Evolutionary conservation across 805 yeast genomes (phyloP).

Genomic region (Kuraishia ogatae): DNA sequence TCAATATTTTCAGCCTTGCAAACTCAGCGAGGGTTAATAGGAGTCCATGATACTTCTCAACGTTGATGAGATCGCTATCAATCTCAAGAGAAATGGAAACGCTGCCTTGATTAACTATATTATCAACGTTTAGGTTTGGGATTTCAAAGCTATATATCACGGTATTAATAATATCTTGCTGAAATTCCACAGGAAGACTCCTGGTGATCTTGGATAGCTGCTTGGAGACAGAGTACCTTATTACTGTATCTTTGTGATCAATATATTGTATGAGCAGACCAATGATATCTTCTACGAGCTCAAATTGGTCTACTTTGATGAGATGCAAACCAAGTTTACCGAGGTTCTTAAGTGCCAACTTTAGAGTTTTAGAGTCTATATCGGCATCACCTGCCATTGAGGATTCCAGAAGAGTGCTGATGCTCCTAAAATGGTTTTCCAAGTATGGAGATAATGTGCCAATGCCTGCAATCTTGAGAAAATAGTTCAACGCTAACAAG

Average conservation of each 20-base stretch:
- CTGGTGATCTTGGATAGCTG: conserved; percentile 43
- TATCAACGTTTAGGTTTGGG: conserved; percentile 4
- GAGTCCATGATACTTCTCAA: conserved; percentile 46
- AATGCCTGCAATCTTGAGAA: conserved; percentile 12
- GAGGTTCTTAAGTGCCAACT: conserved; percentile 21
- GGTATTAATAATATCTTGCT: conserved; percentile 30
- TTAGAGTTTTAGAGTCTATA: conserved; percentile 7
- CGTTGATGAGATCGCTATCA: conserved; percentile 23
- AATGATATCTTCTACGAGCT: conserved; percentile 37
- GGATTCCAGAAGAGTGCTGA: neutral
- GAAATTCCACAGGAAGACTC: conserved; percentile 22
- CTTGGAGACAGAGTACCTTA: conserved; percentile 62
- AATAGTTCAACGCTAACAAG: conserved; percentile 13
- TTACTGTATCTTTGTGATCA: conserved; percentile 40
- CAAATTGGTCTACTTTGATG: conserved; percentile 20
- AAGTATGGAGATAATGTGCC: conserved; percentile 3
- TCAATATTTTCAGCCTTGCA: conserved; percentile 11
- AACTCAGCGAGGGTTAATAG: conserved; percentile 50
- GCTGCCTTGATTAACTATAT: neutral
- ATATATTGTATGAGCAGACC: conserved; percentile 35
- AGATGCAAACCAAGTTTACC: conserved; percentile 30
- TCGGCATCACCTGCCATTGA: neutral
- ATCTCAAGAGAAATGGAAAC: conserved; percentile 8
- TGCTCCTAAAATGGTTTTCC: conserved; percentile 6
- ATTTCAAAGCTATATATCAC: conserved; percentile 26